A percentile compares a stretch with the other conserved stretches of the same genome.
Conservation (phyloP, 148 eudicot species). For the Limonium bicolor region DNA sequence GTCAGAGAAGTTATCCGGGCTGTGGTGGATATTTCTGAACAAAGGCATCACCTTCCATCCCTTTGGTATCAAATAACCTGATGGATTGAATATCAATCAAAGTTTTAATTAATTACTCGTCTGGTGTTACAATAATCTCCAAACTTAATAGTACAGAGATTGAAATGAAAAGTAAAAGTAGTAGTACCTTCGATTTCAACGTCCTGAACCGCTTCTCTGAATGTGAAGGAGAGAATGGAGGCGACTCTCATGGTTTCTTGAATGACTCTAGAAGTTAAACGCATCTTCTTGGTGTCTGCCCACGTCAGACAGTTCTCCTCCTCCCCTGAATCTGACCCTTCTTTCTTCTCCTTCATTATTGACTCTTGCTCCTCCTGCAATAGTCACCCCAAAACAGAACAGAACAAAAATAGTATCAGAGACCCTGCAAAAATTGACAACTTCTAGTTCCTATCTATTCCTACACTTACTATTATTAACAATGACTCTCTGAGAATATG, state of each 20-base stretch:
- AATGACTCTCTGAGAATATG: not conserved
- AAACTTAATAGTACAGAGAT: not conserved
- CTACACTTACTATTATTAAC: too few relatives aligned
- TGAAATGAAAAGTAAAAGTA: not conserved
- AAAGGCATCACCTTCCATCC: conserved; percentile 97
- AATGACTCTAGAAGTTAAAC: conserved; percentile 52
- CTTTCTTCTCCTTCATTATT: conserved; percentile 31
- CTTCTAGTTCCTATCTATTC: too few relatives aligned
- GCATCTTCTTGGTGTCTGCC: conserved; percentile 71
- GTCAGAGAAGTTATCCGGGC: conserved; percentile 47
- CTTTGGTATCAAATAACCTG: conserved; percentile 82
- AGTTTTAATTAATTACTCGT: not conserved
- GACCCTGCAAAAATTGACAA: too few relatives aligned
- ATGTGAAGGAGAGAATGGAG: conserved; percentile 77
- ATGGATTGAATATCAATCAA: not conserved
- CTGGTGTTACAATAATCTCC: not conserved
- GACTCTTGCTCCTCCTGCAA: conserved; percentile 34
- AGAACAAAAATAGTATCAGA: too few relatives aligned
- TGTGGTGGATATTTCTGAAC: conserved; percentile 87
- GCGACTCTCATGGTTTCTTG: conserved; percentile 81
- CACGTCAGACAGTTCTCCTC: too few relatives aligned
- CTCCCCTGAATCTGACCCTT: too few relatives aligned
- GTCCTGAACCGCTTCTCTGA: conserved; percentile 75
- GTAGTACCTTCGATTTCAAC: conserved; percentile 60
- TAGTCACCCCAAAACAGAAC: conserved; percentile 19